A percentile compares a stretch with the other conserved stretches of the same genome.
These are phyloP conservation scores for Lagenaria siceraria DNA, from an alignment of 306 rosid genomes.

Conservation along the genomic window DNA sequence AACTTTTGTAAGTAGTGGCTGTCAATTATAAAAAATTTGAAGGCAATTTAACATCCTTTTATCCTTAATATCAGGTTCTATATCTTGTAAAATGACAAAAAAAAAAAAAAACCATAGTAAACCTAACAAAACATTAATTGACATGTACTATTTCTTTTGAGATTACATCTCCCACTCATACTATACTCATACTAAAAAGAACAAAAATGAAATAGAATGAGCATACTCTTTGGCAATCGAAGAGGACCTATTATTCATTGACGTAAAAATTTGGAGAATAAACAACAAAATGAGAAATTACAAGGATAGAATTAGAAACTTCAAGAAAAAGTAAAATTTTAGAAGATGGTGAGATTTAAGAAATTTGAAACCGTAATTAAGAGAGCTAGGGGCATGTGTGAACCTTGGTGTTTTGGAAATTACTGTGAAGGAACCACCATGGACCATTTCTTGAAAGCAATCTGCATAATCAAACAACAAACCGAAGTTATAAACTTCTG, in stretches of 20 bases:
- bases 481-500: not conserved
- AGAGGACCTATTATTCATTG: not conserved
- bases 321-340: not conserved
- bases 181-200: too few relatives aligned
- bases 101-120: too few relatives aligned
- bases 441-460: conserved; percentile 73
- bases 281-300: not conserved
- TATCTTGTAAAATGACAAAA: too few relatives aligned
- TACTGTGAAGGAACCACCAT: conserved; percentile 76
- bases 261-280: not conserved
- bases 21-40: too few relatives aligned
- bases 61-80: too few relatives aligned
- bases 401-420: not conserved
- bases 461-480: conserved; percentile 22
- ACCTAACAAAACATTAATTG: too few relatives aligned
- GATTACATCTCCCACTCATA: too few relatives aligned
- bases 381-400: not conserved
- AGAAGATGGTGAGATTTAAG: not conserved
- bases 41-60: too few relatives aligned
- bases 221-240: too few relatives aligned
- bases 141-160: too few relatives aligned
- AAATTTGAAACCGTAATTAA: not conserved
- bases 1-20: too few relatives aligned
- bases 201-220: too few relatives aligned
- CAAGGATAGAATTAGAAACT: not conserved